Base-by-base conservation (phyloP, 768 basidiomycete genomes). In the Butyriboletus loyo region DNA sequence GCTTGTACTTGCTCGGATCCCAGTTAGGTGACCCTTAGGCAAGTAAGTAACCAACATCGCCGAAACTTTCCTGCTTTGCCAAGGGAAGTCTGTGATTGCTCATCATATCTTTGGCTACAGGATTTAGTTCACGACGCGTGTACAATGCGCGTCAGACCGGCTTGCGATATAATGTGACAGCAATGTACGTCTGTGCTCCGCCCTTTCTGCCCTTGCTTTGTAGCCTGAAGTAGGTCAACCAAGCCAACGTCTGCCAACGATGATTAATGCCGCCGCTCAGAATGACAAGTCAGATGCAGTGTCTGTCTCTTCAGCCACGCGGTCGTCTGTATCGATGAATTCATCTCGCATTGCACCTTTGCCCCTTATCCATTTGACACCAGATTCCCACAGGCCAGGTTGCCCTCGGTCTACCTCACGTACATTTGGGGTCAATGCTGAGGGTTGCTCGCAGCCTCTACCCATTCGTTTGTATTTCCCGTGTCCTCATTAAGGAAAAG, bases 251-350 rank as follows among this genome's bases (percentile, higher is more conserved):
- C 3, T 49, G 4, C 24, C 53, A 10, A 48, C 48, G 4, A 36
- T 50, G 40, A 31, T 44, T 22, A 59, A 58, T 35, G 5, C 52
- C 17, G 8, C 51, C 35, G 7, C 45, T 9, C 53, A 63, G 34
- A 59, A 36, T 13, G 66, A 67, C 42, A 67, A 55, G 46, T 66
- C 68, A 15, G 67, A 68, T 21, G 30, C 51, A 5, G 35, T 56
- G 17, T 67, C 68, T 19, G 43, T 65, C 8, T 39, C 52, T 38
- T 66, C 66, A 51, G 45, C 49, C 19, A 30, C 58, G 5, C 56
- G 46, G 6, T 57, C 67, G 4, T 50, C 59, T 3, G 31, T 47
- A 5, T 31, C 5, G 31, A 32, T 52, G 11, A 49, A 4, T 41
- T 60, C 58, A 9, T 37, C 36, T 19, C 36, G 19, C 36, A 37